Base-by-base conservation (phyloP, 2,329 filamentous ascomycete genomes). In the Fusarium sp. region DNA sequence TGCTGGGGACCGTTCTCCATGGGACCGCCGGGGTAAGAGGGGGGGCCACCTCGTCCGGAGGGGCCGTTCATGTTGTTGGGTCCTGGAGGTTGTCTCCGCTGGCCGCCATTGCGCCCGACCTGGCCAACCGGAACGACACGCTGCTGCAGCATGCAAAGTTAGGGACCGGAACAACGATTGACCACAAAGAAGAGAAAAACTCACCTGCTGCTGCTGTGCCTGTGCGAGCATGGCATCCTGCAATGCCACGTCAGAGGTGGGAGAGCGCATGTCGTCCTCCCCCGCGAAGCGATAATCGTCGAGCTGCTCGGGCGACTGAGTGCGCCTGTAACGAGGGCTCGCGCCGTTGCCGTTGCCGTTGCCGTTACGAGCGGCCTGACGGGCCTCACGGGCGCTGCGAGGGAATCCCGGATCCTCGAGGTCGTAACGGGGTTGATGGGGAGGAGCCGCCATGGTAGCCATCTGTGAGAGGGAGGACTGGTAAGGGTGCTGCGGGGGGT, bases 161-260 rank as follows among this genome's bases (percentile, higher is more conserved):
- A 70, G 64, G 18, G 4, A 15, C 7, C 64, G 67, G 63, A 71
- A 46, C 23, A 72, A 69, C 31, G 13, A 3, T 37, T 51, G 30
- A 31, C 47, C 31, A n/a, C 44, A 46, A 34, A 37, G 16, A 41
- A 23, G 30, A 30, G 47, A 7, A 18, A 11, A 41, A 63, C 68
- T 51, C 27, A 76, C 74, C 71, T 76, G 71, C 13, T 75, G 71
- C 62, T 71, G 73, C 30, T 75, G 70, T 69, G 74, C 73, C 48
- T 75, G 73, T 64, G 74, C 74, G 11, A 76, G 62, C 62, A 76
- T 75, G 64, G 74, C 74, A 41, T 76, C 73, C 53, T 76, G 73
- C 67, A 76, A 60, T 13, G 72, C 74, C 66, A 75, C 68, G 65
- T 76, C 74, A 56, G 74, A 76, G 16, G 61, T 74, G 16, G 73